Evolutionary conservation across 2,329 filamentous ascomycete genomes (phyloP), one percentile per base, ranked within the genome.

Genomic region (Plenodomus tracheiphilus): DNA sequence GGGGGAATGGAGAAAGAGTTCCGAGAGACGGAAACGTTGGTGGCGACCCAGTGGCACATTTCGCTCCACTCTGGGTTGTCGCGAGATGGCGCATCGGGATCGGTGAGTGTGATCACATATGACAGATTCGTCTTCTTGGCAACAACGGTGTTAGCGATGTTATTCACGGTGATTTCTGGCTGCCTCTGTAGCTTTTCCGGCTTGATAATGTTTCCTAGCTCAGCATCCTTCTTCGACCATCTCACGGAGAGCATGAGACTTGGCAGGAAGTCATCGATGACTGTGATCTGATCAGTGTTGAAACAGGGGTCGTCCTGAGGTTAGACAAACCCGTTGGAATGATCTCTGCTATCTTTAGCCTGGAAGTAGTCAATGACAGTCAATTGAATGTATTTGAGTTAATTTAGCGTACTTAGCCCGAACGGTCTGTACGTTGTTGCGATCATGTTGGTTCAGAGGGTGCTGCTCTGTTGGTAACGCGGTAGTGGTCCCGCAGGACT

Each of bases 231-330:
- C 70, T 66, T 58, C 47, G 77, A 75, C 69, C 80, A 81, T 35
- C 68, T 73, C 8, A 81, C 71, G 38, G 74, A 70, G 35, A 86
- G 61, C 34, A 76, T 74, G 44, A 84, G 71, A 6, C 74, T 74
- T 5, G 84, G 83, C 3, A 75, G 65, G 66, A 87, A 86, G 52
- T 82, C 77, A 54, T 85, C 78, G 49, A 86, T 76, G 17, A 86
- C 82, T 82, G 61, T 18, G 30, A 20, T 10, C 13, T 15, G 32
- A 39, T 61, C 32, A 59, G 56, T 39, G 9, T 20, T 15, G 1
- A 37, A 18, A 10, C 8, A n/a, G 11, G 18, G 8, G 13, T 22
- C n/a, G 21, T 21, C 11, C n/a, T 22, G 21, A 11, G 36, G 11
- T 16, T 15, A 11, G 15, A 18, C 25, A 15, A 61, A 70, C 70